These are phyloP conservation scores for Diophrys sp. DNA, from an alignment of 73 alveolate species.

Conservation along the genomic window DNA sequence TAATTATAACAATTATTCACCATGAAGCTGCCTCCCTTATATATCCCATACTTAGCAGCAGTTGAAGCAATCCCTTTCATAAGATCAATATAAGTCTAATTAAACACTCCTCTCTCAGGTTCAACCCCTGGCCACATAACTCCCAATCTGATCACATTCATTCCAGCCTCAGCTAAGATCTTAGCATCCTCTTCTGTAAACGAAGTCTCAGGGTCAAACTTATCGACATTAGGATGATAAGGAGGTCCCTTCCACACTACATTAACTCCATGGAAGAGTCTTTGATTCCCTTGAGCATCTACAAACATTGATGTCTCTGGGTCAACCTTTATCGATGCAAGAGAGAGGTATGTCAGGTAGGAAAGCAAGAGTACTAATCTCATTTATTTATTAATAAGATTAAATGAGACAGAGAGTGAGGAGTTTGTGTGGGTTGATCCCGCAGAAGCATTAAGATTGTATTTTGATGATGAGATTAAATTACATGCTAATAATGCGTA, in stretches of 20 bases:
- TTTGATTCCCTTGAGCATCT: neutral
- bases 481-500: neutral
- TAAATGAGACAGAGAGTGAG: neutral
- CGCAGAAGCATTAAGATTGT: neutral
- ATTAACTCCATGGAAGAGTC: constrained; percentile 78
- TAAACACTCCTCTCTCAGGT: constrained; percentile 69
- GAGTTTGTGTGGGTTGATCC: neutral
- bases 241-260: constrained; percentile 80
- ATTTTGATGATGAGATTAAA: neutral
- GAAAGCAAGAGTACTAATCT: too few species aligned
- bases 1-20: too few species aligned
- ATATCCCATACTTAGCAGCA: neutral
- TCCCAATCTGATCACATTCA: constrained; percentile 83
- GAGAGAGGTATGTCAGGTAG: too few species aligned
- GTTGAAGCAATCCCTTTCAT: neutral
- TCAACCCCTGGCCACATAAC: constrained; percentile 92
- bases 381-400: too few species aligned
- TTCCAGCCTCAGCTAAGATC: constrained; percentile 69
- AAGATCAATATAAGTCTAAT: constrained; percentile 60
- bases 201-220: constrained; percentile 77
- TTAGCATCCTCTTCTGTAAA: constrained; percentile 64
- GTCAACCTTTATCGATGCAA: neutral
- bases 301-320: neutral
- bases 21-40: too few species aligned
- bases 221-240: constrained; percentile 65